Percentiles rank a stretch among this genome's conserved stretches.
These are phyloP conservation scores for Aspergillus incahuasiensis DNA, from an alignment of 495 filamentous ascomycete species.

Conservation along the genomic window DNA sequence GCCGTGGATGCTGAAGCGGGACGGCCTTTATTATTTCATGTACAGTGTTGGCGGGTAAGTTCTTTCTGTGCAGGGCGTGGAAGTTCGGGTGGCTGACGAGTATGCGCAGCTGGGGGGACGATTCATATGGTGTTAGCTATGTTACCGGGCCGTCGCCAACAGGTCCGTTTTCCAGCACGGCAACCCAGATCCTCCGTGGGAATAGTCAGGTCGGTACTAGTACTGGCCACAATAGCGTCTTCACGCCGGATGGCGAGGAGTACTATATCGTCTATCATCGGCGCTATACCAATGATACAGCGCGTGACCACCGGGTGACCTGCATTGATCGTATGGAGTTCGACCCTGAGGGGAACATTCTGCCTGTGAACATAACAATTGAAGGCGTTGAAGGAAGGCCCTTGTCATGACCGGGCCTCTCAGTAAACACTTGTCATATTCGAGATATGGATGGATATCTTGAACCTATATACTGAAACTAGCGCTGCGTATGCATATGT, in stretches of 20 bases:
- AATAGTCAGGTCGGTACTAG: conserved; percentile 35
- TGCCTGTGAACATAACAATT: conserved; percentile 36
- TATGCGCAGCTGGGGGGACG: conserved; percentile 34
- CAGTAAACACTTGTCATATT: not conserved
- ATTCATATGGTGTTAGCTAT: conserved; percentile 45
- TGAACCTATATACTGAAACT: not conserved
- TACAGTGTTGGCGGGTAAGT: conserved; percentile 39
- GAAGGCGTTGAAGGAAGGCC: conserved; percentile 23
- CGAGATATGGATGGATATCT: not conserved
- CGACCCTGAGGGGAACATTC: conserved; percentile 37
- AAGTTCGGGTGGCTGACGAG: not conserved
- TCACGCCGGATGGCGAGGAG: conserved; percentile 39
- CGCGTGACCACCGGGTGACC: conserved; percentile 39
- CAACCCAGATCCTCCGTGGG: conserved; percentile 36
- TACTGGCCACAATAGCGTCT: conserved; percentile 40
- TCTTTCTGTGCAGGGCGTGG: not conserved
- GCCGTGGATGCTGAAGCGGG: conserved; percentile 41
- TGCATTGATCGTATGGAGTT: conserved; percentile 47
- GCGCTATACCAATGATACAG: conserved; percentile 35
- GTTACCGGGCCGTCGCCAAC: conserved; percentile 37
- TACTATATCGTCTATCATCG: conserved; percentile 51
- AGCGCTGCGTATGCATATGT: not conserved
- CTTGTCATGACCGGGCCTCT: not conserved
- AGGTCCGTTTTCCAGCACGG: conserved; percentile 36
- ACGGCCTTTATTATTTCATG: conserved; percentile 43